These are phyloP conservation scores for Vaucheria bursata DNA, from an alignment of 352 stramenopile genomes.

Conservation along the genomic window DNA sequence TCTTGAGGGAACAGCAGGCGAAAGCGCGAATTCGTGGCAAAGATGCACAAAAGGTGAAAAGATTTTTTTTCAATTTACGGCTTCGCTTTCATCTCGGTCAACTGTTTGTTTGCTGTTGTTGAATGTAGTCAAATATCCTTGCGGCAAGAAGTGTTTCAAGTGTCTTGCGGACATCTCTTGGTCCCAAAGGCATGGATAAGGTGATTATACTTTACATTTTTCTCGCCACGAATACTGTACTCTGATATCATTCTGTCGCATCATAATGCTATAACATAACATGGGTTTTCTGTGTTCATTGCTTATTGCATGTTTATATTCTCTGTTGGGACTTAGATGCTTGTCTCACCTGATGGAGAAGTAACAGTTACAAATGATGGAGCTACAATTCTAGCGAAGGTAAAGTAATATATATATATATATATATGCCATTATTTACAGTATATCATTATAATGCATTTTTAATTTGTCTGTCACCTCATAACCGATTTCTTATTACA, in stretches of 20 bases:
- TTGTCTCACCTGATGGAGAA: constrained; percentile 96
- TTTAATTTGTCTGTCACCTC: background rate
- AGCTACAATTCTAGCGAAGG: constrained; percentile 95
- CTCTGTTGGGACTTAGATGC: constrained; percentile 68
- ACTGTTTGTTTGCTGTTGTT: background rate
- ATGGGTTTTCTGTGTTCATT: background rate
- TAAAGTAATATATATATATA: too few species aligned
- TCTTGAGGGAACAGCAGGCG: constrained; percentile 96
- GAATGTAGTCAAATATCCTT: constrained; percentile 89
- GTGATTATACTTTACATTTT: background rate
- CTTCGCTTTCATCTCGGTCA: background rate
- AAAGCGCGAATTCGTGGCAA: constrained; percentile 96
- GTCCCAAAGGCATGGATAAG: constrained; percentile 75
- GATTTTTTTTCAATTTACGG: background rate
- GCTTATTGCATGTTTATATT: background rate
- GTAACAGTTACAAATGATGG: constrained; percentile 99
- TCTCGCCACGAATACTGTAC: background rate
- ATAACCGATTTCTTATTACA: background rate
- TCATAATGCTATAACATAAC: background rate
- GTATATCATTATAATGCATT: too few species aligned
- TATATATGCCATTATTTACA: too few species aligned
- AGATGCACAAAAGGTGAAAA: constrained; percentile 84
- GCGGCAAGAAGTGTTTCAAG: constrained; percentile 90
- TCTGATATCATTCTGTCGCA: background rate
- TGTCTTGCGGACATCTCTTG: constrained; percentile 92